Percentiles rank a stretch among this genome's conserved stretches.
Evolutionary conservation across 2,329 filamentous ascomycete genomes (phyloP).

Genomic region (Fusarium mangiferae): DNA sequence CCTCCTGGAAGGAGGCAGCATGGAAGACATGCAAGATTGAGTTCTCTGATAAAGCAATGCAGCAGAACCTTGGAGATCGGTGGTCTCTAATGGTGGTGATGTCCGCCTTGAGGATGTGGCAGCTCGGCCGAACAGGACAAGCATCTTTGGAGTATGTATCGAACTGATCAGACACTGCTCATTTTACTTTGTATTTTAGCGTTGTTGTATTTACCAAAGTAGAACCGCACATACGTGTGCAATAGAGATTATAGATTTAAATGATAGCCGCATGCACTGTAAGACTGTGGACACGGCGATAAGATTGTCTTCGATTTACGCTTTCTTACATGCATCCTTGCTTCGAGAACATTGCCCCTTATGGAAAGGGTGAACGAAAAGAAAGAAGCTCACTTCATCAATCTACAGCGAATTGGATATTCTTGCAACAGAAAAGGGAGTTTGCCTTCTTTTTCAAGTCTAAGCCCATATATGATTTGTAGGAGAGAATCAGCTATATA

Average conservation of each 20-base stretch:
- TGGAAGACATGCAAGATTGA: conserved; percentile 37
- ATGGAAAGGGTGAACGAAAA: background rate
- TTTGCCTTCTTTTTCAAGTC: background rate
- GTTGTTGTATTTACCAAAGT: conserved; percentile 1
- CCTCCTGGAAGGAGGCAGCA: conserved; percentile 33
- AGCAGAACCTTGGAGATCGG: conserved; percentile 20
- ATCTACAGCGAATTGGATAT: background rate
- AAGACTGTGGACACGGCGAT: background rate
- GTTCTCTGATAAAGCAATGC: conserved; percentile 19
- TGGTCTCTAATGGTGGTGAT: conserved; percentile 34
- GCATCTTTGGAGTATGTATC: conserved; percentile 33
- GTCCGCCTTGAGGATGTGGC: conserved; percentile 35
- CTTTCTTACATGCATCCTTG: background rate
- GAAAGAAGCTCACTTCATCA: background rate
- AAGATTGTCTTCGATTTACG: background rate
- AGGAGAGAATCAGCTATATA: no score
- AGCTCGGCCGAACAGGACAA: conserved; percentile 33
- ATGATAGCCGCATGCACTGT: background rate
- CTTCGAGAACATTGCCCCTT: background rate
- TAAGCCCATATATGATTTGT: background rate
- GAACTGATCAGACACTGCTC: background rate
- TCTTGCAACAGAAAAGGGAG: background rate
- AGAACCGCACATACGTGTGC: background rate
- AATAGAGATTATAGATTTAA: conserved; percentile 9
- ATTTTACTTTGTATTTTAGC: conserved; percentile 7